Evolutionary conservation across 1,284 basidiomycete species (phyloP).

Genomic region (Acaromyces ingoldii): DNA sequence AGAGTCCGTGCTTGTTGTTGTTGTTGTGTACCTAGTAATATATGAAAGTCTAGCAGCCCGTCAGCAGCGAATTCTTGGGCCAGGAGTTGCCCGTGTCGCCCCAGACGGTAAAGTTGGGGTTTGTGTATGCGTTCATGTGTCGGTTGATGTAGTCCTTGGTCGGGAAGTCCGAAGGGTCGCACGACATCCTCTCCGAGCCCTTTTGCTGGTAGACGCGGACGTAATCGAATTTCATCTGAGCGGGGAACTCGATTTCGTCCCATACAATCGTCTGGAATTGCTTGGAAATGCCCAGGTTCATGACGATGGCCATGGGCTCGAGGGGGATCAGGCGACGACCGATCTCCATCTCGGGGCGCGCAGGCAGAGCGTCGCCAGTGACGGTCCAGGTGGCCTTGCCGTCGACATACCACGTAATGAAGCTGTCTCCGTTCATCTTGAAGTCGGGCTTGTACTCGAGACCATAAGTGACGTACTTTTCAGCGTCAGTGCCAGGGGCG

Average conservation of each 20-base stretch:
- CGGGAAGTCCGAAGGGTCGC: conserved; percentile 43
- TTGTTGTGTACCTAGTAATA: neutral
- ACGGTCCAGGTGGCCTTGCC: conserved; percentile 15
- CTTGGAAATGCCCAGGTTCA: conserved; percentile 46
- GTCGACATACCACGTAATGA: conserved; percentile 17
- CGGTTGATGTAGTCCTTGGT: conserved; percentile 47
- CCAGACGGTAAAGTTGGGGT: conserved; percentile 36
- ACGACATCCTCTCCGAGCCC: conserved; percentile 49
- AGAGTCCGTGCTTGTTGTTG: neutral
- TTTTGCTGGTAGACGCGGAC: conserved; percentile 55
- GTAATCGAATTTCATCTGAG: conserved; percentile 54
- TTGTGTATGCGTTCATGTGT: conserved; percentile 45
- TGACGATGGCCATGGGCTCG: conserved; percentile 19
- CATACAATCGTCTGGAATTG: conserved; percentile 51
- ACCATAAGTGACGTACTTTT: conserved; percentile 11
- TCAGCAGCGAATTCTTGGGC: conserved; percentile 5
- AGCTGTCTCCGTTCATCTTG: conserved; percentile 7
- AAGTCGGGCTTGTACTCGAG: conserved; percentile 17
- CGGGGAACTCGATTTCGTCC: conserved; percentile 52
- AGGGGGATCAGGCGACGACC: conserved; percentile 10
- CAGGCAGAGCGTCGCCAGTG: conserved; percentile 10
- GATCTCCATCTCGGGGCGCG: conserved; percentile 9
- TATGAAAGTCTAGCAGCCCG: conserved; percentile 6
- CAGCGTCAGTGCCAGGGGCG: neutral
- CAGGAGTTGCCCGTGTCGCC: neutral